These are phyloP conservation scores for Macrolepiota fuliginosa DNA, from an alignment of 768 basidiomycete genomes.

Conservation along the genomic window DNA sequence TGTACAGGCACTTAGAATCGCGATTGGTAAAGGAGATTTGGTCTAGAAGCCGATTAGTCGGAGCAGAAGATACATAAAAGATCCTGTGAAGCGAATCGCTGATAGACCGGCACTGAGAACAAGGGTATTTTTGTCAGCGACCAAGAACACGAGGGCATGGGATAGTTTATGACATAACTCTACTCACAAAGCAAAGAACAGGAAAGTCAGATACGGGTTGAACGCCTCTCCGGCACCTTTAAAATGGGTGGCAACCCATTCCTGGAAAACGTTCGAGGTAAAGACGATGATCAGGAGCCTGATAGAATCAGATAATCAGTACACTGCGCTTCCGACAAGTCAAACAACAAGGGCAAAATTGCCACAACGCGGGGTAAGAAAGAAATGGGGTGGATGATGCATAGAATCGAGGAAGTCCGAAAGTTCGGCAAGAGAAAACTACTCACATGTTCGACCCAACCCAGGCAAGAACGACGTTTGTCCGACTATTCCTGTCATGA, in stretches of 20 bases:
- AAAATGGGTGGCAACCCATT: conserved; percentile 68
- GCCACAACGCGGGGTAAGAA: conserved; percentile 11
- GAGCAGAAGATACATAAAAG: conserved; percentile 74
- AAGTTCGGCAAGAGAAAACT: conserved; percentile 15
- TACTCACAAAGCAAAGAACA: conserved; percentile 62
- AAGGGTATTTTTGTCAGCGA: neutral
- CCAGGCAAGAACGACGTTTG: conserved; percentile 83
- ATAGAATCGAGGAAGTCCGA: conserved; percentile 6
- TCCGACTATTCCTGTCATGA: conserved; percentile 79
- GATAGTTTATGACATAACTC: neutral
- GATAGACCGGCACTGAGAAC: conserved; percentile 70
- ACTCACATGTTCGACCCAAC: conserved; percentile 82
- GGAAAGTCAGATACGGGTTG: conserved; percentile 86
- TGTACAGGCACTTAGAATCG: neutral
- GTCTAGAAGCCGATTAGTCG: conserved; percentile 60
- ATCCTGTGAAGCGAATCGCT: conserved; percentile 78
- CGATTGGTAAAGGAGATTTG: neutral
- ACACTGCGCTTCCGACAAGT: neutral
- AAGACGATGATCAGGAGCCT: conserved; percentile 73
- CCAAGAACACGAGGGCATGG: conserved; percentile 3
- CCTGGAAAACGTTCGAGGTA: conserved; percentile 72
- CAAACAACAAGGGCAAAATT: neutral
- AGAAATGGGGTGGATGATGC: conserved; percentile 6
- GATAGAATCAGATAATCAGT: conserved; percentile 13
- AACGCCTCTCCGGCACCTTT: conserved; percentile 53